Evolutionary conservation across 1,284 basidiomycete genomes (phyloP).

Genomic region (Xerocomus minutiporus): DNA sequence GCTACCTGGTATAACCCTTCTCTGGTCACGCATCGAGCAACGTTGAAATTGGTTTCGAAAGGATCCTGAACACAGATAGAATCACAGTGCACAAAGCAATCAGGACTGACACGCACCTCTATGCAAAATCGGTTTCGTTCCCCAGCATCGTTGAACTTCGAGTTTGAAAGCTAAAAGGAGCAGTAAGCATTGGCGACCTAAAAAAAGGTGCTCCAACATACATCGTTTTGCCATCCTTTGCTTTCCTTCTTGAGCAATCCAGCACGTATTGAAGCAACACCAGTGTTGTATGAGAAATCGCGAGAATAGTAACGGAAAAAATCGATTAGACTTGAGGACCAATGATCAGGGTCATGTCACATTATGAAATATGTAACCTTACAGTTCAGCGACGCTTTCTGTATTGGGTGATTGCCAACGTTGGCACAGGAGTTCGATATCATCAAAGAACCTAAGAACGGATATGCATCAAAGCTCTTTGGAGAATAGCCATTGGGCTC

Average conservation of each 20-base stretch:
- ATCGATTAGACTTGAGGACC: constrained; percentile 72
- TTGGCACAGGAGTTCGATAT: constrained; percentile 86
- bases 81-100: constrained; percentile 7
- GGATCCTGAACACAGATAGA: constrained; percentile 67
- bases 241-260: constrained; percentile 86
- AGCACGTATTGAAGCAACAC: constrained; percentile 87
- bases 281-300: constrained; percentile 89
- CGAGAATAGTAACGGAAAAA: constrained; percentile 97
- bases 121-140: constrained; percentile 93
- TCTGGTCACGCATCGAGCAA: constrained; percentile 92
- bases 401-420: constrained; percentile 93
- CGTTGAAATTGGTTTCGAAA: constrained; percentile 94
- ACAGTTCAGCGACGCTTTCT: constrained; percentile 92
- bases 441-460: constrained; percentile 86
- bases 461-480: background rate
- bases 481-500: constrained; percentile 5
- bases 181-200: constrained; percentile 2
- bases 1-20: constrained; percentile 90
- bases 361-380: constrained; percentile 28
- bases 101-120: constrained; percentile 55
- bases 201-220: constrained; percentile 34
- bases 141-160: constrained; percentile 67
- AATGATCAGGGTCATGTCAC: constrained; percentile 11
- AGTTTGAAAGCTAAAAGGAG: constrained; percentile 38
- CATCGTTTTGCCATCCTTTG: constrained; percentile 93